Conservation (phyloP, 306 rosid species). For the Nissolia schottii region DNA sequence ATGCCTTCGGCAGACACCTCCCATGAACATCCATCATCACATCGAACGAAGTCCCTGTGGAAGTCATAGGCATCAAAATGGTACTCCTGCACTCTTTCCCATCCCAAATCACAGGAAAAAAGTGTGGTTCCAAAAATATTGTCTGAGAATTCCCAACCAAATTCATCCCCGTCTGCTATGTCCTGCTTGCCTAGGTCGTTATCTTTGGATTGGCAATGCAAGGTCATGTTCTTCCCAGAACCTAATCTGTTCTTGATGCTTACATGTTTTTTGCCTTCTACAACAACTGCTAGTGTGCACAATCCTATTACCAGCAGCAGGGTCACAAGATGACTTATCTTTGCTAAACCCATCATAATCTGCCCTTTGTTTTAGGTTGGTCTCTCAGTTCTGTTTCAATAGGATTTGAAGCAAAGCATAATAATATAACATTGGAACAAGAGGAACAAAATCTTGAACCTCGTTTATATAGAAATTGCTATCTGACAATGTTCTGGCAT, state of each 20-base stretch:
- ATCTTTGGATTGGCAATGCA: slow-evolving; percentile 47
- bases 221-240: slow-evolving; percentile 35
- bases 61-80: slow-evolving; percentile 29
- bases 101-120: slow-evolving; percentile 40
- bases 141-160: slow-evolving; percentile 34
- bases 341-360: background rate
- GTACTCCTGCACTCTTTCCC: slow-evolving; percentile 25
- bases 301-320: slow-evolving; percentile 25
- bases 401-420: background rate
- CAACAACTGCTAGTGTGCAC: background rate
- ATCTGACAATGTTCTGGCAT: background rate
- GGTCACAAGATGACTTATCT: background rate
- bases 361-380: background rate
- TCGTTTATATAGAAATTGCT: background rate
- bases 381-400: background rate
- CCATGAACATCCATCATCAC: slow-evolving; percentile 44
- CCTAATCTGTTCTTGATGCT: slow-evolving; percentile 40
- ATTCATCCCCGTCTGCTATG: slow-evolving; percentile 25
- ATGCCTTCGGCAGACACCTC: slow-evolving; percentile 35
- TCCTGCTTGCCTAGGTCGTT: slow-evolving; percentile 26
- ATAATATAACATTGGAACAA: background rate
- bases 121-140: slow-evolving; percentile 26
- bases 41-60: slow-evolving; percentile 27
- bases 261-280: slow-evolving; percentile 33
- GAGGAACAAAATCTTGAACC: background rate